Conservation (phyloP, 305 asterid species). For the Coffea humblotiana region DNA sequence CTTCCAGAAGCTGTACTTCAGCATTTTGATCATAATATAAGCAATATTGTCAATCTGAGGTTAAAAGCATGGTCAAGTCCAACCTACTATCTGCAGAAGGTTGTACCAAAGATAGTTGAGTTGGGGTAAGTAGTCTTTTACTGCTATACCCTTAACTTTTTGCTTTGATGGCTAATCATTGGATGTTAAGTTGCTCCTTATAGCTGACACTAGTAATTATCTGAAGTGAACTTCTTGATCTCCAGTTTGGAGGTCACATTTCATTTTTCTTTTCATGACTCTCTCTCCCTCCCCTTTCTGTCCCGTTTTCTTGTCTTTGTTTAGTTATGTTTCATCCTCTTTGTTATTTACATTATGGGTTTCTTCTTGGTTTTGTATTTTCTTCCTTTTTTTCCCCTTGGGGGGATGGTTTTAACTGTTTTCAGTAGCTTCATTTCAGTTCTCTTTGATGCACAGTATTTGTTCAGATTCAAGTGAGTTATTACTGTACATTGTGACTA, state of each 20-base stretch:
- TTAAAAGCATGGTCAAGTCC: slow-evolving; percentile 98
- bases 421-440: not conserved
- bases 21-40: slow-evolving; percentile 70
- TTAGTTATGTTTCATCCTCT: not conserved
- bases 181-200: not conserved
- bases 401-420: not conserved
- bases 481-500: not conserved
- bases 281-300: not conserved
- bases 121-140: slow-evolving; percentile 54
- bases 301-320: not conserved
- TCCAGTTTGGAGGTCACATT: not conserved
- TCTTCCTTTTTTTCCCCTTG: too few species aligned
- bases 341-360: not conserved
- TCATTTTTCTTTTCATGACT: not conserved
- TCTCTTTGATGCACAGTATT: not conserved
- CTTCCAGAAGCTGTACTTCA: slow-evolving; percentile 82
- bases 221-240: not conserved
- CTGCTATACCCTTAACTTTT: slow-evolving; percentile 3
- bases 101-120: slow-evolving; percentile 79
- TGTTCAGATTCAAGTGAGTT: not conserved
- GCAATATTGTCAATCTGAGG: slow-evolving; percentile 89
- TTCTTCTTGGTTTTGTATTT: not conserved
- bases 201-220: not conserved
- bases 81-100: slow-evolving; percentile 69
- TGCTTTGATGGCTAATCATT: not conserved